phyloP scores from a whole-genome alignment of 129 eudicot species.

The Artemisia tridentata region DNA sequence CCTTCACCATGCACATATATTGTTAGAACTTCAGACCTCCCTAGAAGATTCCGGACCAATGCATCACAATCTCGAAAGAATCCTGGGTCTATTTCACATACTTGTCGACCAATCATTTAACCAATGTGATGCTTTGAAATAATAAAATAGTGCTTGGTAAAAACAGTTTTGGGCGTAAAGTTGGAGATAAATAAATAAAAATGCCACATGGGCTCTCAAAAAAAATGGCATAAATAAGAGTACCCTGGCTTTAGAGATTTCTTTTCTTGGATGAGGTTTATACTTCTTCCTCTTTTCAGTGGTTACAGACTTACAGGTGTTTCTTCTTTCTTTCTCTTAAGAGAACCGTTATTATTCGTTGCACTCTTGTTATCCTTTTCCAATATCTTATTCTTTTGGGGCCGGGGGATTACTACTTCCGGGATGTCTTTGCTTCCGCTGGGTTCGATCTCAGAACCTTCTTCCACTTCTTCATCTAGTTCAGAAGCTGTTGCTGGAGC shows the following conservation, averaged over 20 bases:
- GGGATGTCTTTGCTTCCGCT: constrained; percentile 19
- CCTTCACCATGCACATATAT: too few relatives aligned
- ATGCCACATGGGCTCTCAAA: too few relatives aligned
- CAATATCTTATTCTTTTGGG: constrained; percentile 3
- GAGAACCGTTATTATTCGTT: constrained; percentile 10
- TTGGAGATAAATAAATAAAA: too few relatives aligned
- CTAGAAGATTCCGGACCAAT: too few relatives aligned
- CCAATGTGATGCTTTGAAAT: too few relatives aligned
- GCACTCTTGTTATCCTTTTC: constrained; percentile 27
- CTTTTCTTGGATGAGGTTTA: constrained; percentile 61
- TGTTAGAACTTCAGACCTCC: too few relatives aligned
- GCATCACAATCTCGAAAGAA: too few relatives aligned
- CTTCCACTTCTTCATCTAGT: constrained; percentile 44
- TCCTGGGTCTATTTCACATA: too few relatives aligned
- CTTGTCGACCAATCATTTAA: too few relatives aligned
- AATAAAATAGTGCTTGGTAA: too few relatives aligned
- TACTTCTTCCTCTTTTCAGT: constrained; percentile 42
- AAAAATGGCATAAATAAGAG: too few relatives aligned
- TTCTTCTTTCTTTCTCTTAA: constrained; percentile 35
- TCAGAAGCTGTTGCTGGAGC: constrained; percentile 32
- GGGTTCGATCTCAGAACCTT: constrained; percentile 42
- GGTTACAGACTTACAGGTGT: constrained; percentile 27
- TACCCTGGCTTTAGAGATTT: constrained; percentile 69
- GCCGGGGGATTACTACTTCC: constrained; percentile 24
- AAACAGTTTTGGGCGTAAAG: too few relatives aligned